A percentile compares a stretch with the other conserved stretches of the same genome.
Evolutionary conservation across 768 basidiomycete genomes (phyloP).

Genomic region (Stropharia rugosoannulata): DNA sequence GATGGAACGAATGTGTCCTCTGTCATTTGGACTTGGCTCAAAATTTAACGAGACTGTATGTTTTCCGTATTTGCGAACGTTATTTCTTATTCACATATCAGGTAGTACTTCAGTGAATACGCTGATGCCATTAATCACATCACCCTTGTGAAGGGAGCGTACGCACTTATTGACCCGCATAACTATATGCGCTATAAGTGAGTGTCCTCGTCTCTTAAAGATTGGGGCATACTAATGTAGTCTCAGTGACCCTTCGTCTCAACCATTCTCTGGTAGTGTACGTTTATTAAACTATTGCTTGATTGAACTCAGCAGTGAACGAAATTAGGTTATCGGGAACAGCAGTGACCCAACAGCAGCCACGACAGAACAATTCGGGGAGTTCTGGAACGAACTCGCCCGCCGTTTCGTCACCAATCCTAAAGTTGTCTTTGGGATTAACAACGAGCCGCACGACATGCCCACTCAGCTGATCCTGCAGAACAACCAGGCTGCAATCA

Average conservation of each 20-base stretch:
- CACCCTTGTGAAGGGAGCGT: conserved; percentile 38
- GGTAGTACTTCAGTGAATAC: conserved; percentile 41
- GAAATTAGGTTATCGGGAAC: conserved; percentile 42
- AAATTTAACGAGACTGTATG: conserved; percentile 45
- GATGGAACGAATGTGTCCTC: conserved; percentile 45
- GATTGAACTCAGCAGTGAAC: background rate
- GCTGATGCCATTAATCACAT: conserved; percentile 44
- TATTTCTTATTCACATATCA: background rate
- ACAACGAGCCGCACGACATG: conserved; percentile 49
- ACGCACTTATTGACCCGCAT: conserved; percentile 44
- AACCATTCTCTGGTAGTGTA: conserved; percentile 44
- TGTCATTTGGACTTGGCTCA: conserved; percentile 36
- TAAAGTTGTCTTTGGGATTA: conserved; percentile 45
- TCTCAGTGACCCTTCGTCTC: conserved; percentile 39
- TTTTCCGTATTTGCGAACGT: background rate
- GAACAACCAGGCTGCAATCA: conserved; percentile 45
- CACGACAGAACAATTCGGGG: conserved; percentile 40
- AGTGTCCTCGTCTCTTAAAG: background rate
- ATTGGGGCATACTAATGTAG: background rate
- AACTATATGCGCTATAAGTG: conserved; percentile 52
- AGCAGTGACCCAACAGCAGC: conserved; percentile 43
- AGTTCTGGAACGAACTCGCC: conserved; percentile 43
- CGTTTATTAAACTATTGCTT: conserved; percentile 1
- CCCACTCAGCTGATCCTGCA: conserved; percentile 38
- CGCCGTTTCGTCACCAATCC: conserved; percentile 37